Evolutionary conservation across 169 alveolate species (phyloP), one percentile per base, ranked within the genome.

Genomic region (Plasmodium relictum): DNA sequence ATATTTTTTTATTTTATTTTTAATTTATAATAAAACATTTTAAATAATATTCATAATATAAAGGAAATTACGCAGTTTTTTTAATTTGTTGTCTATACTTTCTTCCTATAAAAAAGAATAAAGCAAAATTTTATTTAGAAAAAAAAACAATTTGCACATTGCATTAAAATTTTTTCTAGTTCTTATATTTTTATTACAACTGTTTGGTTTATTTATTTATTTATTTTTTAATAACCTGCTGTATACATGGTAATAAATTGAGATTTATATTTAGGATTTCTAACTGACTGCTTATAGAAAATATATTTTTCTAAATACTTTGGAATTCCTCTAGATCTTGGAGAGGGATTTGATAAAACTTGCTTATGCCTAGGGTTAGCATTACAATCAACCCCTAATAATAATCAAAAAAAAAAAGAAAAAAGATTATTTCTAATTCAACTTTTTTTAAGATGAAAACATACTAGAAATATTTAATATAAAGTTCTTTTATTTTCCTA

Each of bases 311-410:
- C 85, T 48, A 96, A 92, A 74, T 95, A 95, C 52, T 94, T 95
- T 8, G 98, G 98, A n/a, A 95, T 93, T 50, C 97, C 97, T 59
- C 98, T 86, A 63, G 96, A 93, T 10, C 97, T 94, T 9, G 97
- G 97, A 0, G 97, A 93, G 0, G 98, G 97, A 45, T 92, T 92
- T 0, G 96, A 93, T 70, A 96, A 73, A 48, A 96, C 95, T 78
- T 96, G 98, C 68, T 95, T 94, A 88, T 96, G 98, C 44, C 98
- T 88, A 41, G 97, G 97, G 74, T 96, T 96, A 18, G 97, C 96
- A 80, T 94, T 95, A 88, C 98, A 96, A 88, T 96, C 98, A 42
- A 96, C 97, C 5, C 97, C 96, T 94, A 69, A 73, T 16, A 31
- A 5, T 63, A 42, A 65, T 4, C 12, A 61, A 44, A 69, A 16